Evolutionary conservation across 805 yeast species (phyloP).

Genomic region (Saccharomyces cerevisiae): DNA sequence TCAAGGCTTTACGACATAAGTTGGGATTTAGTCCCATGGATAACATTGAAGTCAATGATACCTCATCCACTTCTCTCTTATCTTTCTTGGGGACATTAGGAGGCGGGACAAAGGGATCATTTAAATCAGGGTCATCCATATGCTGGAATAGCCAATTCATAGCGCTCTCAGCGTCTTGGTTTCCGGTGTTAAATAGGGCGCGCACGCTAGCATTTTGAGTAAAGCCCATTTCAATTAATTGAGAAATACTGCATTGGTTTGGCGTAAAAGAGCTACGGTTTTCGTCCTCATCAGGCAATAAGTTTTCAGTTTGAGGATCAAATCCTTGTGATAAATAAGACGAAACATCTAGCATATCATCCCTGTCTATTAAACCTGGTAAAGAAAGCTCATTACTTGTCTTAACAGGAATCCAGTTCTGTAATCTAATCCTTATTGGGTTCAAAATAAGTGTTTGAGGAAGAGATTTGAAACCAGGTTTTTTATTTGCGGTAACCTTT

Average conservation of each 20-base stretch:
- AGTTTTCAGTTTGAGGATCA: slow-evolving; percentile 19
- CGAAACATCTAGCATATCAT: slow-evolving; percentile 38
- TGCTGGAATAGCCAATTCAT: slow-evolving; percentile 87
- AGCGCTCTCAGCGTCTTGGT: slow-evolving; percentile 56
- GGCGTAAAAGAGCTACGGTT: slow-evolving; percentile 39
- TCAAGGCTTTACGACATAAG: slow-evolving; percentile 66
- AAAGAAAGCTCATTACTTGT: slow-evolving; percentile 60
- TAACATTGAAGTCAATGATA: slow-evolving; percentile 20
- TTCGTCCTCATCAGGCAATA: slow-evolving; percentile 22
- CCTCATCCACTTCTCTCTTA: slow-evolving; percentile 15
- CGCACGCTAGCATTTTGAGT: slow-evolving; percentile 53
- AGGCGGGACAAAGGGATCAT: slow-evolving; percentile 43
- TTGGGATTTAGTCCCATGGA: slow-evolving; percentile 70
- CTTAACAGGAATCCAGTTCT: slow-evolving; percentile 86
- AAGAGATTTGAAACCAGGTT: slow-evolving; percentile 34
- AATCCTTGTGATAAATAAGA: slow-evolving; percentile 35
- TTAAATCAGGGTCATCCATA: slow-evolving; percentile 76
- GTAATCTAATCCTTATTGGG: slow-evolving; percentile 72
- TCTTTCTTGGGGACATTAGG: slow-evolving; percentile 2
- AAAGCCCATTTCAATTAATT: slow-evolving; percentile 81
- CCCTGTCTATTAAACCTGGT: slow-evolving; percentile 29
- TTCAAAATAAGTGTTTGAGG: slow-evolving; percentile 68
- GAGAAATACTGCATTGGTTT: slow-evolving; percentile 44
- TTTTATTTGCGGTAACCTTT: slow-evolving; percentile 18
- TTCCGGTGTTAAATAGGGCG: slow-evolving; percentile 70